These are phyloP conservation scores for Ambrosiella cleistominuta DNA, from an alignment of 2,329 filamentous ascomycete genomes.

Conservation along the genomic window DNA sequence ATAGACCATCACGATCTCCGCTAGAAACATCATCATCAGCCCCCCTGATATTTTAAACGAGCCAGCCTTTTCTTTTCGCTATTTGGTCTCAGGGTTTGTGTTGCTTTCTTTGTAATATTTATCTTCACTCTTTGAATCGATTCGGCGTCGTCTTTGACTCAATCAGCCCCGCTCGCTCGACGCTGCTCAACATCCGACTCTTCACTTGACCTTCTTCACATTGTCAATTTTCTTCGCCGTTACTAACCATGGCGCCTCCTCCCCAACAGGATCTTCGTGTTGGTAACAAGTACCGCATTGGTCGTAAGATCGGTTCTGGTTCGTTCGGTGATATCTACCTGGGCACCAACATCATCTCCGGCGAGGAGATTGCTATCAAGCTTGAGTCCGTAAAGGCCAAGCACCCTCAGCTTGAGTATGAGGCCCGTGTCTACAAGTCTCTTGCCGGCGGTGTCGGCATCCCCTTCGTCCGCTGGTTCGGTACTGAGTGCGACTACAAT, in stretches of 20 bases:
- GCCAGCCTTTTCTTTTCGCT: background rate
- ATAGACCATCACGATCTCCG: background rate
- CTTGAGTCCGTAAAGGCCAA: conserved; percentile 99
- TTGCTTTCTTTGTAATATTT: background rate
- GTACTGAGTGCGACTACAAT: conserved; percentile 98
- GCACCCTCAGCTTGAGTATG: conserved; percentile 96
- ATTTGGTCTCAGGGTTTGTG: background rate
- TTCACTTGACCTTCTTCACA: background rate
- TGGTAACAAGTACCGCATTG: conserved; percentile 99
- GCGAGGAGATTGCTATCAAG: conserved; percentile 99
- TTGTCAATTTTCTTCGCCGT: background rate
- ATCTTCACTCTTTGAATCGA: background rate
- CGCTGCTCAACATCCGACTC: background rate
- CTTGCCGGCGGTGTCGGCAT: conserved; percentile 95
- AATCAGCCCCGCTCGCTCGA: background rate
- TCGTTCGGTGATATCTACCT: conserved; percentile 98
- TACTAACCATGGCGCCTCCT: conserved; percentile 2
- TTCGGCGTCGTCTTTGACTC: background rate
- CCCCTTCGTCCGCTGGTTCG: conserved; percentile 98
- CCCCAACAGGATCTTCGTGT: conserved; percentile 74
- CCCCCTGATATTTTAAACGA: background rate
- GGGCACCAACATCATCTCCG: conserved; percentile 98
- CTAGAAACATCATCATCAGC: background rate
- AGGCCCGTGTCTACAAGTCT: conserved; percentile 79
- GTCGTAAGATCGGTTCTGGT: conserved; percentile 95